These are phyloP conservation scores for Pythium myriotylum DNA, from an alignment of 352 stramenopile species.

Conservation along the genomic window DNA sequence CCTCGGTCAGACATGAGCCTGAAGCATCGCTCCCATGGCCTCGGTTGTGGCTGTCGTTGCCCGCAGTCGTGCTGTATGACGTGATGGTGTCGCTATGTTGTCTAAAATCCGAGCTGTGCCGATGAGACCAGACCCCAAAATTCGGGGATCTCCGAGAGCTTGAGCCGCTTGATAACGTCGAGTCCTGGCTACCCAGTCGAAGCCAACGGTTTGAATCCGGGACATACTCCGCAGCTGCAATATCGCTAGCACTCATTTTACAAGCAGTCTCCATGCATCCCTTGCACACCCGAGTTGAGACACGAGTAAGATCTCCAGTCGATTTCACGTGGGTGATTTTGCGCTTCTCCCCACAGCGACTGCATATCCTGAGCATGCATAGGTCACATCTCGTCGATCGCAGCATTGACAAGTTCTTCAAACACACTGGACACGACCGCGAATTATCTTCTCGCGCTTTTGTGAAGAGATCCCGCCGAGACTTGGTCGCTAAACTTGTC, in stretches of 20 bases:
- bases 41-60: too few relatives aligned
- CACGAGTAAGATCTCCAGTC: background rate
- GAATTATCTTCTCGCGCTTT: constrained; percentile 1
- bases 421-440: constrained; percentile 11
- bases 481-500: constrained; percentile 5
- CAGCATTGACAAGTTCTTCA: background rate
- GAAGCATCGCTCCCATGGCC: too few relatives aligned
- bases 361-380: constrained; percentile 11
- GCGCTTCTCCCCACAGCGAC: constrained; percentile 14
- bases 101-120: background rate
- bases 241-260: constrained; percentile 10
- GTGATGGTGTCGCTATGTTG: constrained; percentile 7
- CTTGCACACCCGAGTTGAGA: constrained; percentile 15
- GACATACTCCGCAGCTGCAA: constrained; percentile 7
- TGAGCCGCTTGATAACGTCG: background rate
- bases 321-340: constrained; percentile 10
- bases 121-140: background rate
- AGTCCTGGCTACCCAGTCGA: background rate
- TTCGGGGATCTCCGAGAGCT: background rate
- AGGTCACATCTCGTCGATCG: constrained; percentile 6
- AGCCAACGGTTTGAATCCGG: background rate
- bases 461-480: background rate
- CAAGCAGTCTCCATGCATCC: constrained; percentile 2
- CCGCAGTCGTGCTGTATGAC: background rate
- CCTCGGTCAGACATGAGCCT: too few relatives aligned